phyloP scores from a whole-genome alignment of 352 stramenopile genomes.

The Pythium phragmitis region DNA sequence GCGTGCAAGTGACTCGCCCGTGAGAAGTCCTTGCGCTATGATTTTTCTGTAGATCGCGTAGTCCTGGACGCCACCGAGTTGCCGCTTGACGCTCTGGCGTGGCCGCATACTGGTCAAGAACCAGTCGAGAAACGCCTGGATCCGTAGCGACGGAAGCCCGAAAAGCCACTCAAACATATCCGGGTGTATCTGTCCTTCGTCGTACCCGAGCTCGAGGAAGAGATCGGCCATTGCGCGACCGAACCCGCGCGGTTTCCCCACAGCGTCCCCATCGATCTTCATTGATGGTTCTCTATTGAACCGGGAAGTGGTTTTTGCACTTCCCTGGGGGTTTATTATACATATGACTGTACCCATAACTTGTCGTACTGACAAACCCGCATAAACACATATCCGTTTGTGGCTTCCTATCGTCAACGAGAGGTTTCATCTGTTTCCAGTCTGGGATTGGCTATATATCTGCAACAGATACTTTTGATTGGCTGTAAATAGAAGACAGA shows the following conservation, averaged over 20 bases:
- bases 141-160: constrained; percentile 37
- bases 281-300: constrained; percentile 9
- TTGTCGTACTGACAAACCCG: neutral
- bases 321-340: neutral
- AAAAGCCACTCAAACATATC: constrained; percentile 42
- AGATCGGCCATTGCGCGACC: constrained; percentile 34
- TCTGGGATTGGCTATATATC: neutral
- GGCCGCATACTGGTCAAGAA: constrained; percentile 33
- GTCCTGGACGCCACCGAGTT: constrained; percentile 25
- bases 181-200: constrained; percentile 29
- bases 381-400: neutral
- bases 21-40: constrained; percentile 18
- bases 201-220: constrained; percentile 39
- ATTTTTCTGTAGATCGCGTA: constrained; percentile 36
- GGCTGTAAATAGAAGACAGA: constrained; percentile 5
- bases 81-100: constrained; percentile 31
- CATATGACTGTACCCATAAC: neutral
- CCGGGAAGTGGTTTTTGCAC: constrained; percentile 3
- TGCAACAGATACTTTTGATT: neutral
- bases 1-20: constrained; percentile 23
- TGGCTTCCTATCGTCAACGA: neutral
- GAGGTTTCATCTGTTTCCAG: neutral
- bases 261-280: constrained; percentile 2
- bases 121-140: constrained; percentile 50
- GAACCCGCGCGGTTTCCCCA: constrained; percentile 9